Conservation (phyloP, 495 filamentous ascomycete species). For the Aspergillus panamensis region DNA sequence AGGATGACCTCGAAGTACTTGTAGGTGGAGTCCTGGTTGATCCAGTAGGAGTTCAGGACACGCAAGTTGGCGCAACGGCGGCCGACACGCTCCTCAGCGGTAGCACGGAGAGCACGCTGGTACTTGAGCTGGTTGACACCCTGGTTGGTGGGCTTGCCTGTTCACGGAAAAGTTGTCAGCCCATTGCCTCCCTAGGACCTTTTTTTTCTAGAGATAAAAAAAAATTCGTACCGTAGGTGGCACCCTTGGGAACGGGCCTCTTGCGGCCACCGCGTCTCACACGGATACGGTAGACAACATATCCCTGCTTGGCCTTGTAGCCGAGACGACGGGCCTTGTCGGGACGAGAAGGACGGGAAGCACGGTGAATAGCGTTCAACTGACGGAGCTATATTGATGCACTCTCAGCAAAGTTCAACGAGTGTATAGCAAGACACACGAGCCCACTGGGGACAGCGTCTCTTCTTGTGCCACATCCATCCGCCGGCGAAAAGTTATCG, state of each 20-base stretch:
- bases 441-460: slow-evolving; percentile 24
- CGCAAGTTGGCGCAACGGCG: slow-evolving; percentile 97
- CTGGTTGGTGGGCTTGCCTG: slow-evolving; percentile 99
- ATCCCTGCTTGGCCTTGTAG: slow-evolving; percentile 99
- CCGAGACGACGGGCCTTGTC: slow-evolving; percentile 99
- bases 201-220: neutral
- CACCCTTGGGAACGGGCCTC: slow-evolving; percentile 92
- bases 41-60: slow-evolving; percentile 99
- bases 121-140: slow-evolving; percentile 99
- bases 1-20: slow-evolving; percentile 99
- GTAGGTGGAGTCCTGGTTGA: slow-evolving; percentile 99
- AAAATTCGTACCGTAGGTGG: slow-evolving; percentile 79
- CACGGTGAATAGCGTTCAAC: slow-evolving; percentile 98
- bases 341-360: slow-evolving; percentile 94
- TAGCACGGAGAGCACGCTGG: slow-evolving; percentile 95
- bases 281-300: slow-evolving; percentile 98
- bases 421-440: slow-evolving; percentile 88
- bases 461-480: slow-evolving; percentile 46
- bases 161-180: slow-evolving; percentile 3
- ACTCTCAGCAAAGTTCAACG: slow-evolving; percentile 99
- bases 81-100: slow-evolving; percentile 99
- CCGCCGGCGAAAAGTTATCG: slow-evolving; percentile 37
- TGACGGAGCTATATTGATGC: slow-evolving; percentile 98
- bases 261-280: slow-evolving; percentile 97
- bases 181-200: neutral